Evolutionary conservation across 371 early-diverging fungal species (phyloP), one percentile per base, ranked within the genome.

Genomic region (Funneliformis caledonium): DNA sequence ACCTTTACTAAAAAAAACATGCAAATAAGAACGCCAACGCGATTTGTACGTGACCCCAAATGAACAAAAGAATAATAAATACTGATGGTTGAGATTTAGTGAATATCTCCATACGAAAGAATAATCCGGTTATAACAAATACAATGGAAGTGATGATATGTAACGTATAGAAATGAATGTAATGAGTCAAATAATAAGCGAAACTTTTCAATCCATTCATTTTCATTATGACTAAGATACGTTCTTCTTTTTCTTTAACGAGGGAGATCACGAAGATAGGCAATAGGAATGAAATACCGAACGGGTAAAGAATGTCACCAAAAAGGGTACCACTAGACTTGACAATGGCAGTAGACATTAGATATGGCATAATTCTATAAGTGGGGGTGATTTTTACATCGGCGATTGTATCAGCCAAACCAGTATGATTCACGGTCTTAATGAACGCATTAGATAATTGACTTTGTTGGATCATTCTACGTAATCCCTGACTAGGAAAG

Each of bases 221-320:
- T 81, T 85, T 82, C 93, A 93, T 92, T 93, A 93, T 93, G 65
- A 91, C 85, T 31, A 91, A 80, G 52, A 93, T 90, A 16, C 92
- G 83, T 22, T 90, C 89, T 80, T 93, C 94, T 83, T 93, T 93
- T 81, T 93, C 93, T 80, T 89, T 88, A 61, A 93, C 93, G 5
- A 94, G 82, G 31, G 85, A 88, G 50, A 93, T 86, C 7, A 90
- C 91, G 84, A 94, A 94, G 43, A 93, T 92, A 6, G 94, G 93
- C 42, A 94, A 81, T 83, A 94, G 80, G 85, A 94, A 94, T 7
- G 89, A 88, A 11, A 94, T 86, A n/a, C 92, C 94, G 79, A 93
- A 94, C 33, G 94, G 94, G 83, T 88, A 94, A 69, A 93, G 73
- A 67, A 91, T 87, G 31, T 89, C 68, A 8, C 93, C 94, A 72